Percentiles rank a stretch among this genome's conserved stretches.
These are phyloP conservation scores for Pythium rishiriense DNA, from an alignment of 352 stramenopile genomes.

Conservation along the genomic window DNA sequence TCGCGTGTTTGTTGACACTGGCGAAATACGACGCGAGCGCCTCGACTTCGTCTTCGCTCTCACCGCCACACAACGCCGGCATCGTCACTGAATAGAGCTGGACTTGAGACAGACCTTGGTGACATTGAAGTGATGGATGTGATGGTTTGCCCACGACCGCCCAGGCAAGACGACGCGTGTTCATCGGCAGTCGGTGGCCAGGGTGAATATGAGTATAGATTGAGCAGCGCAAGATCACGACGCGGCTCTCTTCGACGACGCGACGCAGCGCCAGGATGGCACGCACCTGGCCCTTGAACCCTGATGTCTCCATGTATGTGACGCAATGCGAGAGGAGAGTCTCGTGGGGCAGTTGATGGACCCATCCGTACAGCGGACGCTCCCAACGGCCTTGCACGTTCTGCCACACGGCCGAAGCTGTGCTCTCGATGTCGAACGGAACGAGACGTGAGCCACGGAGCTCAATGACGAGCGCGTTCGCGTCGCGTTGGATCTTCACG, in stretches of 20 bases:
- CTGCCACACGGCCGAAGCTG: slow-evolving; percentile 8
- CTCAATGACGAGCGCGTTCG: neutral
- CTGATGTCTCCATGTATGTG: neutral
- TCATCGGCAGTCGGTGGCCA: too few species aligned
- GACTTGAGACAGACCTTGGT: too few species aligned
- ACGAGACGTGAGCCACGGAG: slow-evolving; percentile 1
- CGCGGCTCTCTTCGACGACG: slow-evolving; percentile 1
- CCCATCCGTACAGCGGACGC: neutral
- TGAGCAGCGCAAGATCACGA: slow-evolving; percentile 1
- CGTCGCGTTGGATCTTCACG: neutral
- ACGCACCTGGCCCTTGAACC: neutral
- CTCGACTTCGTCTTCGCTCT: too few species aligned
- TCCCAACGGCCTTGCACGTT: neutral
- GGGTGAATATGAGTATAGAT: too few species aligned
- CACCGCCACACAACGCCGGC: too few species aligned
- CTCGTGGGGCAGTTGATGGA: neutral
- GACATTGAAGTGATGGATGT: too few species aligned
- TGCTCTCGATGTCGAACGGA: slow-evolving; percentile 5
- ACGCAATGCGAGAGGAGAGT: too few species aligned
- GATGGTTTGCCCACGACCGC: too few species aligned
- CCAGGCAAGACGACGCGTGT: too few species aligned
- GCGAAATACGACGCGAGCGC: too few species aligned
- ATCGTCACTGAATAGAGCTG: too few species aligned
- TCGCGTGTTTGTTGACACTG: too few species aligned
- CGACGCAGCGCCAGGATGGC: neutral